These are phyloP conservation scores for Leccinum boreale DNA, from an alignment of 768 basidiomycete genomes.

Conservation along the genomic window DNA sequence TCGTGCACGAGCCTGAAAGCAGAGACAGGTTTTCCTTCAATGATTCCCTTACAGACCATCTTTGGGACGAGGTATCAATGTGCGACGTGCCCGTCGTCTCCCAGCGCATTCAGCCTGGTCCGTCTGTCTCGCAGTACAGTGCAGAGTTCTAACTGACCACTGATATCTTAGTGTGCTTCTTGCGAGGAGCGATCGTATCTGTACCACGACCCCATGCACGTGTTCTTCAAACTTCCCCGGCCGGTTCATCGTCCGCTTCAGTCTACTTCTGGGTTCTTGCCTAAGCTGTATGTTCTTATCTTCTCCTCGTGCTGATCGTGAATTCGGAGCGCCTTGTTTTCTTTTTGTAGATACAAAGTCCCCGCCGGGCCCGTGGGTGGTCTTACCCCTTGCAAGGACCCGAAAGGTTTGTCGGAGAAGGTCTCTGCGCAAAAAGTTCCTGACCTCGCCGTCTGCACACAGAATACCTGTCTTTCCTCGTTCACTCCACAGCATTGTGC, in stretches of 20 bases:
- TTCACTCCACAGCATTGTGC: conserved; percentile 71
- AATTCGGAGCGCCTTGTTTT: conserved; percentile 6
- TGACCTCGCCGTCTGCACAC: not conserved
- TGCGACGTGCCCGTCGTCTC: conserved; percentile 79
- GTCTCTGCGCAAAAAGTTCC: not conserved
- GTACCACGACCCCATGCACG: conserved; percentile 79
- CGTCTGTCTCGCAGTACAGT: conserved; percentile 1
- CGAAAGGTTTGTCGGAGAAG: conserved; percentile 46
- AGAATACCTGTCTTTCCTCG: conserved; percentile 63
- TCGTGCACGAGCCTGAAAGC: conserved; percentile 16
- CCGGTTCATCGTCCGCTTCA: conserved; percentile 65
- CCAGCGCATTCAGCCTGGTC: conserved; percentile 72
- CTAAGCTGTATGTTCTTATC: conserved; percentile 50
- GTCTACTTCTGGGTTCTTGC: conserved; percentile 59
- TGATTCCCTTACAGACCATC: conserved; percentile 49
- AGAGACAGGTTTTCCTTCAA: not conserved
- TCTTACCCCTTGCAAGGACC: conserved; percentile 38
- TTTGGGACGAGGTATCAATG: conserved; percentile 85
- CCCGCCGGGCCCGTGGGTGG: conserved; percentile 57
- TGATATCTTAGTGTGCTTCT: conserved; percentile 56
- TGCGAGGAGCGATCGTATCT: conserved; percentile 80
- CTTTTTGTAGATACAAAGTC: conserved; percentile 50
- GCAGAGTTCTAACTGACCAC: not conserved
- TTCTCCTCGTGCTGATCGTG: not conserved
- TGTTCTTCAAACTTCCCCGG: conserved; percentile 84